phyloP scores from a whole-genome alignment of 225 moss, liverwort and hornwort species.

The Thuidium tamariscinum region DNA sequence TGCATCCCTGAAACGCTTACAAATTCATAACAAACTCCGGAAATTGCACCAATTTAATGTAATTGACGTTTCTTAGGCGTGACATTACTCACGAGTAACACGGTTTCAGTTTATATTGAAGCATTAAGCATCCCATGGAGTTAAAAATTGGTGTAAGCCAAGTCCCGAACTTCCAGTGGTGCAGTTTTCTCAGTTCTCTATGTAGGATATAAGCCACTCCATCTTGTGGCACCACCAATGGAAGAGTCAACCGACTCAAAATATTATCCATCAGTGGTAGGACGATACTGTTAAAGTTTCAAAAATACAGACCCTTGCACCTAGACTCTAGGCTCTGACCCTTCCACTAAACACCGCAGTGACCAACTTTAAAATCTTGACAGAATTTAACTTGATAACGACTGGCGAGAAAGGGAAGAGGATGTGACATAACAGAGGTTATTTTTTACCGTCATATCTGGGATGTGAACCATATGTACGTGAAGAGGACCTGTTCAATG shows the following conservation, averaged over 20 bases:
- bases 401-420: background rate
- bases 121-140: background rate
- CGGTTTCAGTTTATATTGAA: background rate
- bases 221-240: background rate
- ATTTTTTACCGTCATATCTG: background rate
- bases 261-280: background rate
- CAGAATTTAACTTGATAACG: background rate
- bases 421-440: background rate
- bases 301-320: background rate
- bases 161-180: background rate
- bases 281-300: background rate
- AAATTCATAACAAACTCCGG: background rate
- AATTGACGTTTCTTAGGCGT: background rate
- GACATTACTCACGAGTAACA: background rate
- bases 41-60: background rate
- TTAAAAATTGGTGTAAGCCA: background rate
- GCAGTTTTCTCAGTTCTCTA: background rate
- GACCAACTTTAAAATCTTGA: background rate
- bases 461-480: background rate
- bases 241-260: background rate
- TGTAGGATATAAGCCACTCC: background rate
- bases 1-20: background rate
- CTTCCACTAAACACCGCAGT: background rate
- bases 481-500: conserved; percentile 48
- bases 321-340: background rate